These are phyloP conservation scores for Phytophthora megakarya DNA, from an alignment of 352 stramenopile species.

Conservation along the genomic window DNA sequence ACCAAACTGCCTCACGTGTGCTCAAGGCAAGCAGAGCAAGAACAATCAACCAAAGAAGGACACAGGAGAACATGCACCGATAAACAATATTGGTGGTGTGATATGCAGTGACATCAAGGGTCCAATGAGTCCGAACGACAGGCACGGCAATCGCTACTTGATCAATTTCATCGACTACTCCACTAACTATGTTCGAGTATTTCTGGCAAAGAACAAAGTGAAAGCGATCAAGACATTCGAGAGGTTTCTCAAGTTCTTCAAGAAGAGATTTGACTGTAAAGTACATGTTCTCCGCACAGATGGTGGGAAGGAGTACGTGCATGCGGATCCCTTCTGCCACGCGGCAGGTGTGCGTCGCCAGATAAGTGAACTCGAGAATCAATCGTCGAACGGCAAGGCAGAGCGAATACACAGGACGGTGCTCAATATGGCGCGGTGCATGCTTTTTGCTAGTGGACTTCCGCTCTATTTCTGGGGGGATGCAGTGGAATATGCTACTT, in stretches of 20 bases:
- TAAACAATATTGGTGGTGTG: neutral
- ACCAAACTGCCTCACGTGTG: slow-evolving; percentile 6
- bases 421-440: slow-evolving; percentile 38
- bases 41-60: slow-evolving; percentile 9
- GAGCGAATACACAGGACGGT: slow-evolving; percentile 41
- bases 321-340: slow-evolving; percentile 31
- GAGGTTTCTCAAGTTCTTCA: neutral
- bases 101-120: no score
- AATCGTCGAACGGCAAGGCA: slow-evolving; percentile 34
- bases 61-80: neutral
- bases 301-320: neutral
- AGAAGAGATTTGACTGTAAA: no score
- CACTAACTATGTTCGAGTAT: neutral
- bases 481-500: slow-evolving; percentile 31
- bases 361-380: slow-evolving; percentile 29
- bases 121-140: no score
- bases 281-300: neutral
- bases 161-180: neutral
- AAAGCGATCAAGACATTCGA: neutral
- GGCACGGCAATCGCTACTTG: no score
- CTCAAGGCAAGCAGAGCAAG: neutral
- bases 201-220: neutral
- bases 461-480: slow-evolving; percentile 33
- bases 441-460: slow-evolving; percentile 29
- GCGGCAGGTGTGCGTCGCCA: slow-evolving; percentile 15